Conservation (phyloP, 2,329 filamentous ascomycete genomes). For the Fusarium circinatum region DNA sequence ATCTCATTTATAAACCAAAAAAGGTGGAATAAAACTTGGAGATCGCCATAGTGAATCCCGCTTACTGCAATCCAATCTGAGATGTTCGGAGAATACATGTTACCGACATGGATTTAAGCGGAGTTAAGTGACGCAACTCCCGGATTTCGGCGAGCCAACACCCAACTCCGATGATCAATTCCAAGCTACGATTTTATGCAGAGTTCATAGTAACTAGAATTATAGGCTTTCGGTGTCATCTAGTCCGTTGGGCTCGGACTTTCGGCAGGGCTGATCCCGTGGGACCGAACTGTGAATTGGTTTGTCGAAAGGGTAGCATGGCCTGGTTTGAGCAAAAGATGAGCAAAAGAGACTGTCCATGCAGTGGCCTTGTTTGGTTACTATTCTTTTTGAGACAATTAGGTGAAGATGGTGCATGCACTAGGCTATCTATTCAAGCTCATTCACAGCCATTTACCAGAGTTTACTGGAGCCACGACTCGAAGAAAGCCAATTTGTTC, state of each 20-base stretch:
- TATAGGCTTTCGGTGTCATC: neutral
- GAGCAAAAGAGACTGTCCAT: neutral
- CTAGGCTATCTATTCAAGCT: too few species aligned
- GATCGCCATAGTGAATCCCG: too few species aligned
- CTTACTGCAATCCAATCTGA: neutral
- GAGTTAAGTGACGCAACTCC: neutral
- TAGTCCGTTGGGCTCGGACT: neutral
- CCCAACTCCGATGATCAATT: neutral
- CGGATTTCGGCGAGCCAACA: neutral
- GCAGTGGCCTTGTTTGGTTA: rapidly evolving
- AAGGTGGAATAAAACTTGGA: neutral
- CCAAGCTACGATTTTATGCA: neutral
- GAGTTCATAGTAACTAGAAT: rapidly evolving
- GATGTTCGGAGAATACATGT: neutral
- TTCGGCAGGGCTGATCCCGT: neutral
- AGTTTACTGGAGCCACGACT: too few species aligned
- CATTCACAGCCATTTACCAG: too few species aligned
- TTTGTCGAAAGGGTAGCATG: neutral
- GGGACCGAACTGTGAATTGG: too few species aligned
- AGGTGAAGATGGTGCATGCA: too few species aligned
- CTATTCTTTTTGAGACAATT: too few species aligned
- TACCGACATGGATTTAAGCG: neutral
- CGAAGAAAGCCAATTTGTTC: rapidly evolving
- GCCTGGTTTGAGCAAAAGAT: neutral
- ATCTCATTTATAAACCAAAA: rapidly evolving